Base-by-base conservation (phyloP, 352 stramenopile genomes). In the Phytopythium aichiense region DNA sequence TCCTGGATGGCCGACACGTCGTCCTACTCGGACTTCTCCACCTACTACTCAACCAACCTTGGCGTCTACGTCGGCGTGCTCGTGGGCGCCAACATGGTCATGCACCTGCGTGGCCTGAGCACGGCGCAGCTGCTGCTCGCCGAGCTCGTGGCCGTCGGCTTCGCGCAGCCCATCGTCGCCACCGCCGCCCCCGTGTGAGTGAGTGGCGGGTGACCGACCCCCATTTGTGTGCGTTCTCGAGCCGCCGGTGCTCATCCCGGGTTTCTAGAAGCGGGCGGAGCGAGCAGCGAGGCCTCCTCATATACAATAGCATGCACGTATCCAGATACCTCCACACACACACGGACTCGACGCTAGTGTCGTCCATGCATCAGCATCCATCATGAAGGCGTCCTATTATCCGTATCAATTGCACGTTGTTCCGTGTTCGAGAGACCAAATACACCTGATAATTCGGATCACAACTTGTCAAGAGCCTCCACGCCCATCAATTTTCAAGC, bases 81-180 rank as follows among this genome's bases (percentile, higher is more conserved):
- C 50, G 71, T 91, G 25, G 70, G 58, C 13, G 52, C 72, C 51
- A 91, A 92, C 58, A 60, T 81, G 28, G 43, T 91, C 49, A 64
- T 92, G 53, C 83, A 92, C 63, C 35, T 91, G 33, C 73, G 72
- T 20, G 80, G 73, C 48, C 64, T 89, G 45, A 77, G 72, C 31
- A 74, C 60, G 20, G 72, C 63, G 9, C 60, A 76, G 43, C 56
- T 70, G 1, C 49, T 76, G 58, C 37, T 71, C n/a, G 56, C 63
- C 7, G 72, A 79, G 56, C 72, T 79, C 2, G 20, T 72, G 18
- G 62, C 63, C 25, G 63, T 67, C n/a, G 61, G 65, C 18, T 62
- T 62, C 18, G 54, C 54, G 35, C 20, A 15, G 4, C 54, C 37
- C 5, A 35, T 51, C 12, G 33, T 59, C 13, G 22, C 22, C 37